A percentile compares a stretch with the other conserved stretches of the same genome.
These are phyloP conservation scores for Ramaria rubella DNA, from an alignment of 768 basidiomycete species.

Conservation along the genomic window DNA sequence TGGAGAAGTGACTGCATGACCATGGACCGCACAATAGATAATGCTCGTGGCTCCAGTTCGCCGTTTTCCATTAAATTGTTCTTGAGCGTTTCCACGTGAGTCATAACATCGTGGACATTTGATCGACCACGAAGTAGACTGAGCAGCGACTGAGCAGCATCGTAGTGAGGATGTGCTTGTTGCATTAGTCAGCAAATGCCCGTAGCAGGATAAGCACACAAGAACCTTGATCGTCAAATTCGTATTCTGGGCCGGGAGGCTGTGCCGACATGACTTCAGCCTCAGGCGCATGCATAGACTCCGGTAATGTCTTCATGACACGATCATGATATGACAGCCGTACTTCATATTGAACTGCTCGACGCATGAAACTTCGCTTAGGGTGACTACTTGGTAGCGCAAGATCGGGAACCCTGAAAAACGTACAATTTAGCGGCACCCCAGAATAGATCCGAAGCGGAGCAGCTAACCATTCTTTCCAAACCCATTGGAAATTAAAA, in stretches of 20 bases:
- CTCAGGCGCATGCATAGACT: slow-evolving; percentile 64
- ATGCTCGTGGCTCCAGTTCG: slow-evolving; percentile 56
- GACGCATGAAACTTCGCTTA: slow-evolving; percentile 78
- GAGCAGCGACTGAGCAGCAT: slow-evolving; percentile 72
- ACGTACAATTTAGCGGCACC: too few relatives aligned
- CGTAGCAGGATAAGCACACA: neutral
- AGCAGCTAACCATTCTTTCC: slow-evolving; percentile 88
- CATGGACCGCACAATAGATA: slow-evolving; percentile 65
- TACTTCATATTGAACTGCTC: slow-evolving; percentile 83
- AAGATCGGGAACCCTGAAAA: slow-evolving; percentile 77
- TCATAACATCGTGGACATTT: slow-evolving; percentile 73
- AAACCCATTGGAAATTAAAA: slow-evolving; percentile 97
- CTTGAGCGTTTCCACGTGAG: slow-evolving; percentile 65
- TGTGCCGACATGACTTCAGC: slow-evolving; percentile 57
- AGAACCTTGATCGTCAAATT: slow-evolving; percentile 76
- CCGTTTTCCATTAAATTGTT: slow-evolving; percentile 55
- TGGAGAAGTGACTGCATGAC: slow-evolving; percentile 82
- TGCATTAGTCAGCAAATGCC: neutral
- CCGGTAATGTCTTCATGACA: slow-evolving; percentile 81
- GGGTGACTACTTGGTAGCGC: slow-evolving; percentile 70
- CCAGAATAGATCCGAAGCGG: too few relatives aligned
- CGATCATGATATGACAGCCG: slow-evolving; percentile 91
- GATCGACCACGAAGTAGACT: slow-evolving; percentile 76
- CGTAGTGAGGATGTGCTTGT: slow-evolving; percentile 54
- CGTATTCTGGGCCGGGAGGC: slow-evolving; percentile 73